Conservation (phyloP, 352 stramenopile species). For the Phytophthora cajani region DNA sequence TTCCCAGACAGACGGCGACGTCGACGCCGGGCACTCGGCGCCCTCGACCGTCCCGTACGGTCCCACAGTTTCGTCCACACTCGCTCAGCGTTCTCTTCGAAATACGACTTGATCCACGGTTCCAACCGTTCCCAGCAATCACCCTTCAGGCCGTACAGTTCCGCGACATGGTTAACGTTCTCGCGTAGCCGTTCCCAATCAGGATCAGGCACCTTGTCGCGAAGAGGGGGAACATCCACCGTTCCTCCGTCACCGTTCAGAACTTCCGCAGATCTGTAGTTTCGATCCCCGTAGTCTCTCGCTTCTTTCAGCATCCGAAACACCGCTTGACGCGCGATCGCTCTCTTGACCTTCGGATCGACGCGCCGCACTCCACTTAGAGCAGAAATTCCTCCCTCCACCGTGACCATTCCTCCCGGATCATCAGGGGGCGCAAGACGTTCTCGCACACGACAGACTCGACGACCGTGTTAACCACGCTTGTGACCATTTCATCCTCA, state of each 20-base stretch:
- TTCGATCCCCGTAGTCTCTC: neutral
- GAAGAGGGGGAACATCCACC: neutral
- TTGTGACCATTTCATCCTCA: too few relatives aligned
- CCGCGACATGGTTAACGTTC: neutral
- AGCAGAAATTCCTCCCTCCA: neutral
- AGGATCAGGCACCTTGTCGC: neutral
- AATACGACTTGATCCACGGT: neutral
- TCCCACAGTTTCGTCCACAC: neutral
- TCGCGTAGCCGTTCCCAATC: neutral
- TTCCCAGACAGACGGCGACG: neutral
- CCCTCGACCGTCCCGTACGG: neutral
- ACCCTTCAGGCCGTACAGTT: neutral
- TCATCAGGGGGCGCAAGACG: neutral
- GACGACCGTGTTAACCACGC: neutral
- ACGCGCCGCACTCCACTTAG: neutral
- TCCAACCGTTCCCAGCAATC: neutral
- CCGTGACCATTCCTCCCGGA: neutral
- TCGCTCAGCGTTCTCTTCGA: neutral
- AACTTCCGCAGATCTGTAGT: neutral
- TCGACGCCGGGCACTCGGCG: neutral
- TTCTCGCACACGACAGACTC: neutral
- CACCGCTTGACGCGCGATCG: neutral
- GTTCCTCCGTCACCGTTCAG: neutral
- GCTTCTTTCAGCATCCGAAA: neutral
- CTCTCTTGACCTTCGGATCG: neutral